Evolutionary conservation across 148 eudicot species (phyloP).

Genomic region (Rhododendron ovatum): DNA sequence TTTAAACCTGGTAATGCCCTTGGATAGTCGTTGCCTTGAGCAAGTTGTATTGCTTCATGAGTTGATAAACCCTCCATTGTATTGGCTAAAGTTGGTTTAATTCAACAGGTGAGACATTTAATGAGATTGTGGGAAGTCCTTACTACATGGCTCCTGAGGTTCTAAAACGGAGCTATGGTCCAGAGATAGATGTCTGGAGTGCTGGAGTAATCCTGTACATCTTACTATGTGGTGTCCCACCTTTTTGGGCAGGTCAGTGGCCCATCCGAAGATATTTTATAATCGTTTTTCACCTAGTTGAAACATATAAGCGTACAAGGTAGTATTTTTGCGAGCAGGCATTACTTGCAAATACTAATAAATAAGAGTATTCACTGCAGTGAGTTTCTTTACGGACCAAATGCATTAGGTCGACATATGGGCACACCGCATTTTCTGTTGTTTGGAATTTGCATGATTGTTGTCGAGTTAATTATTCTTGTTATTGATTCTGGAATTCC

Average conservation of each 20-base stretch:
- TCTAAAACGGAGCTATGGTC: constrained; percentile 50
- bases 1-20: constrained; percentile 36
- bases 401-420: background rate
- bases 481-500: background rate
- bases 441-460: too few relatives aligned
- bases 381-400: background rate
- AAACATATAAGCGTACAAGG: background rate
- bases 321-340: background rate
- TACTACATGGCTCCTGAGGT: constrained; percentile 70
- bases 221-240: constrained; percentile 58
- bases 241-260: constrained; percentile 55
- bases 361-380: background rate
- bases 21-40: background rate
- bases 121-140: constrained; percentile 60
- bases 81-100: background rate
- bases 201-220: constrained; percentile 60
- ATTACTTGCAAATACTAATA: background rate
- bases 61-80: background rate
- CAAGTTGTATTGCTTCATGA: background rate
- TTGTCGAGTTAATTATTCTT: background rate
- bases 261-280: background rate
- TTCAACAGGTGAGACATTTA: constrained; percentile 36
- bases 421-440: background rate
- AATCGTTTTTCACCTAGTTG: background rate
- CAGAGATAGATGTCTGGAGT: constrained; percentile 58